Evolutionary conservation across 225 moss, liverwort and hornwort species (phyloP), one percentile per base, ranked within the genome.

Genomic region (Anthoceros angustus): DNA sequence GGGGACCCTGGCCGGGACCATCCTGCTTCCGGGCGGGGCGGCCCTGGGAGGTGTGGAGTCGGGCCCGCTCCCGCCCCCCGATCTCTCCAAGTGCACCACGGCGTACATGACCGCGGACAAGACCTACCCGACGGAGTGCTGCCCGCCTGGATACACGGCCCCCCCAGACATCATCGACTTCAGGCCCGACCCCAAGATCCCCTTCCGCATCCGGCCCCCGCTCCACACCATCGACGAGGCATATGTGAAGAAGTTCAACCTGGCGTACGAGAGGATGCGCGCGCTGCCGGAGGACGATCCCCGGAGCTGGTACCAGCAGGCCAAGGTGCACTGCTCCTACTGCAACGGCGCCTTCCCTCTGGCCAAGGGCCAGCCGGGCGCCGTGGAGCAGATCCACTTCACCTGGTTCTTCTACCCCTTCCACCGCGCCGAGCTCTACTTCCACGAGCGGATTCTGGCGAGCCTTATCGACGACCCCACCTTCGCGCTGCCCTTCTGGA

Each of bases 401-500:
- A 46, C 11, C 6, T 46, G 45, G 45, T 16, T 46, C 45, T 46
- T 46, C 45, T 46, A 1, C 45, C 45, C n/a, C 45, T 46, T 46
- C 45, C 45, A 46, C 45, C 45, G 45, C 45, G 45, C 45, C 12
- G 12, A 46, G 45, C 45, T 46, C 45, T 46, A 46, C 45, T 46
- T 11, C 45, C 45, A 32, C 5, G 45, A 46, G 45, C 45, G 45
- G 12, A 46, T 46, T 5, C 45, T 46, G 45, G 45, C 45, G 12
- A 16, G 16, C 45, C 45, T 46, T 5, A 16, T 46, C 6, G 16
- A 46, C 2, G 45, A 46, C 45, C 11, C 11, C 12, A 46, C 12
- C 45, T 46, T 46, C 45, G 16, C 45, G 45, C 45, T 46, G 45
- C 45, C 45, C 45, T 46, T 46, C 45, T 46, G 45, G 45, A 46